phyloP scores from a whole-genome alignment of 169 alveolate genomes.

The Blepharisma undulans region DNA sequence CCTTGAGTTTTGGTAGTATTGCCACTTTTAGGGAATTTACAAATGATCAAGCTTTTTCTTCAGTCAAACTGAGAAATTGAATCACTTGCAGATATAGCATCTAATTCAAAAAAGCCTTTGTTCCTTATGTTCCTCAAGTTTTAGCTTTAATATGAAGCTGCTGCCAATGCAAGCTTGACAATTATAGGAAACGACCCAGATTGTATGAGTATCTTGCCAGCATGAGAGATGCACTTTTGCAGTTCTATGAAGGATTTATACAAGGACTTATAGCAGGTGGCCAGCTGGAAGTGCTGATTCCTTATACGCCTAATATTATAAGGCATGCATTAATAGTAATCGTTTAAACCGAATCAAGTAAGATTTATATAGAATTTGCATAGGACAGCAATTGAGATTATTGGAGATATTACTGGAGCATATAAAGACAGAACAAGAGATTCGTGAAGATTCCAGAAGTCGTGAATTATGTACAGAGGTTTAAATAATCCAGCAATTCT shows the following conservation, averaged over 20 bases:
- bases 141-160: background rate
- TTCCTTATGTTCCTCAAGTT: background rate
- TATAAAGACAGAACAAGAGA: background rate
- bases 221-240: conserved; percentile 21
- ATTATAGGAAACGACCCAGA: conserved; percentile 13
- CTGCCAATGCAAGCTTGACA: background rate
- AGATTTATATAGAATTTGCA: background rate
- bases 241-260: conserved; percentile 14
- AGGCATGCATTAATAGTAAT: background rate
- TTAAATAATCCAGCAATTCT: background rate
- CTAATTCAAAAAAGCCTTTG: background rate
- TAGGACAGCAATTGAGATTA: conserved; percentile 13
- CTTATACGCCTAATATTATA: background rate
- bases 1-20: too few relatives aligned
- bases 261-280: conserved; percentile 7
- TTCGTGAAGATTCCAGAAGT: background rate
- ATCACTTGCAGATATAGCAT: background rate
- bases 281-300: background rate
- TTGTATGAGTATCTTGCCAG: background rate
- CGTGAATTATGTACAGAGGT: conserved; percentile 16
- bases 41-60: background rate
- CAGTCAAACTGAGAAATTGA: background rate
- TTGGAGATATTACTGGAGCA: conserved; percentile 17
- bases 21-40: conserved; percentile 15
- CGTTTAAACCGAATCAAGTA: background rate